Conservation (phyloP, 139 green algal species). For the Eudorina sp. region DNA sequence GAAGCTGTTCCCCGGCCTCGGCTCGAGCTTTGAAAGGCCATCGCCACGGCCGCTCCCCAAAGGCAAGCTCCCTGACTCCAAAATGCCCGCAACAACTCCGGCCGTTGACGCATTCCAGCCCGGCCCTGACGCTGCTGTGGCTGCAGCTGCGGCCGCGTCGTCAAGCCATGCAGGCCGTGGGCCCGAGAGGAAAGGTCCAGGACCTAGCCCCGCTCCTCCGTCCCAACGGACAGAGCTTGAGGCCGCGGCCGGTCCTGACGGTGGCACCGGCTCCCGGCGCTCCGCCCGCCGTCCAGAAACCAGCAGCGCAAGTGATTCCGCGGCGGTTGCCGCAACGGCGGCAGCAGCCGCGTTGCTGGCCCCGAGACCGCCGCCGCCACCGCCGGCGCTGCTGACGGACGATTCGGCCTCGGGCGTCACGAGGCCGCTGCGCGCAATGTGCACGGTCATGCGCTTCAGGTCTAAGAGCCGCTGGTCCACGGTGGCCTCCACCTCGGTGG, state of each 20-base stretch:
- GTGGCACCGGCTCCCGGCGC: neutral
- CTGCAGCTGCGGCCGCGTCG: neutral
- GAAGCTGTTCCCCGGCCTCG: neutral
- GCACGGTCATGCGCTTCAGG: neutral
- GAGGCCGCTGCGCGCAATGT: neutral
- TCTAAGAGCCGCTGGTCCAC: neutral
- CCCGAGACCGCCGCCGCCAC: neutral
- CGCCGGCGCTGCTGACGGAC: neutral
- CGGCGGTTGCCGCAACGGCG: no score
- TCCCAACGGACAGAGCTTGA: neutral
- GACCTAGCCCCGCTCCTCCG: neutral
- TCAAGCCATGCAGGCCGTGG: neutral
- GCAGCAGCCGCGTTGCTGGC: neutral
- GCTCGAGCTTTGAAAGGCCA: neutral
- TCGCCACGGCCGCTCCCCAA: neutral
- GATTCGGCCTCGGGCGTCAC: neutral
- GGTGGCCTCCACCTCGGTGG: neutral
- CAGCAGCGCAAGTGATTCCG: neutral
- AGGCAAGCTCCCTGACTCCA: no score
- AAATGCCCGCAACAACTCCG: no score
- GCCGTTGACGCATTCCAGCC: no score
- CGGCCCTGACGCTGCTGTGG: neutral
- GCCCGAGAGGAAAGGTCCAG: neutral
- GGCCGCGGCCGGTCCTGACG: neutral
- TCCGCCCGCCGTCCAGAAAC: neutral